Evolutionary conservation across 2,329 filamentous ascomycete species (phyloP), one percentile per base, ranked within the genome.

Genomic region (Botrytis aclada): DNA sequence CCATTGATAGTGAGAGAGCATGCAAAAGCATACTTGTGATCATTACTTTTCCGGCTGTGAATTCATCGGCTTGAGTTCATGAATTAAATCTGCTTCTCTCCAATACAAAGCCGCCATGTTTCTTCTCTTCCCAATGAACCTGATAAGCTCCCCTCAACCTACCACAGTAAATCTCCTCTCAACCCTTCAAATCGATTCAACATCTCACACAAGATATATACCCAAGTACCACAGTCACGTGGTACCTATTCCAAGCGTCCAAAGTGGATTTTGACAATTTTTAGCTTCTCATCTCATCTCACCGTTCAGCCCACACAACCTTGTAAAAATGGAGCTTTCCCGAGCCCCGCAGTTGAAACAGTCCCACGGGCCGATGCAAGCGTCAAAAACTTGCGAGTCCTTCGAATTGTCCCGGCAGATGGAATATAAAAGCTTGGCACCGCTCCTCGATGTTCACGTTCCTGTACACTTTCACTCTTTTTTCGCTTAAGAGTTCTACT

Each of bases 341-440:
- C 34, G 12, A 39, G 34, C 41, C 41, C 45, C 34, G n/a, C 47
- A 41, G 47, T 56, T 67, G 14, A 51, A 32, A 56, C 34, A 16
- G 47, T 67, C 29, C 34, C 29, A 4, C 34, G 65, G 65, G 25
- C 47, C 47, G 47, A 56, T 66, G 34, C 25, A 56, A 22, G 34
- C 65, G 29, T n/a, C 41, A 67, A 51, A 2, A 54, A 56, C 4
- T 47, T 56, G 56, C 64, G 34, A 67, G 25, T 47, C 47, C 25
- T 67, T 67, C 25, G 39, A 41, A 67, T 56, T 32, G 25, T 54
- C 9, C 4, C 14, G 45, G 47, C 32, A 37, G 9, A 41, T 67
- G 45, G 16, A 22, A 47, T 47, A 54, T 66, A 54, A 67, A 67
- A 67, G 47, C 64, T 67, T 67, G 64, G 64, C 64, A 37, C 14